A percentile compares a stretch with the other conserved stretches of the same genome.
phyloP scores from a whole-genome alignment of 345 rosid species.

The Diplotaxis tenuifolia region DNA sequence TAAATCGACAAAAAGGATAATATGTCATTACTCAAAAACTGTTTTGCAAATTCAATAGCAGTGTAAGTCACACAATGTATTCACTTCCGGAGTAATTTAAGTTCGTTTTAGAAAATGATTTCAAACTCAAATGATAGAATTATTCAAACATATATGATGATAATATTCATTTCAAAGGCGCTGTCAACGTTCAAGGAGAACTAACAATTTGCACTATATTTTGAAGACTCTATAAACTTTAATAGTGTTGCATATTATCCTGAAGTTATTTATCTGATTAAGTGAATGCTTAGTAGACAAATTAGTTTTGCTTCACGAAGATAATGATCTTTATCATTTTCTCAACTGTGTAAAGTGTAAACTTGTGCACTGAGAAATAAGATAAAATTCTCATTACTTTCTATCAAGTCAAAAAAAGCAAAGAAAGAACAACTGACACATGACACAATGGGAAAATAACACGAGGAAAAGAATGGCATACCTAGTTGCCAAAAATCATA shows the following conservation, averaged over 20 bases:
- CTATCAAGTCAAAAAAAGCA: not conserved
- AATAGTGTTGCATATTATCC: not conserved
- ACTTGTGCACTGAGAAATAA: not conserved
- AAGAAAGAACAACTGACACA: not conserved
- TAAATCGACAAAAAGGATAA: not conserved
- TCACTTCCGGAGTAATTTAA: not conserved
- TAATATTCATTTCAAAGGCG: not conserved
- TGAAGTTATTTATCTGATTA: not conserved
- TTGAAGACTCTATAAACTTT: not conserved
- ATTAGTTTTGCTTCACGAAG: not conserved
- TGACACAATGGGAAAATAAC: conserved; percentile 24
- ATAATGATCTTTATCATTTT: not conserved
- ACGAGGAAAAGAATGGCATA: conserved; percentile 35
- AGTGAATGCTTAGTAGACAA: not conserved
- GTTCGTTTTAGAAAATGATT: not conserved
- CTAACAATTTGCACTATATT: not conserved
- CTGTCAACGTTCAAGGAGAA: not conserved
- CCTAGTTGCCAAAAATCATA: conserved; percentile 35
- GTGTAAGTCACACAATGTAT: not conserved
- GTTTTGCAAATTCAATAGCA: not conserved
- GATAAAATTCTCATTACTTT: not conserved
- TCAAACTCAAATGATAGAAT: not conserved
- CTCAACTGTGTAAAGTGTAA: not conserved
- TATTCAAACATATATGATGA: not conserved
- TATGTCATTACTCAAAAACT: not conserved